Base-by-base conservation (phyloP, 176 grass and related monocot genomes). In the Luzula sylvatica region DNA sequence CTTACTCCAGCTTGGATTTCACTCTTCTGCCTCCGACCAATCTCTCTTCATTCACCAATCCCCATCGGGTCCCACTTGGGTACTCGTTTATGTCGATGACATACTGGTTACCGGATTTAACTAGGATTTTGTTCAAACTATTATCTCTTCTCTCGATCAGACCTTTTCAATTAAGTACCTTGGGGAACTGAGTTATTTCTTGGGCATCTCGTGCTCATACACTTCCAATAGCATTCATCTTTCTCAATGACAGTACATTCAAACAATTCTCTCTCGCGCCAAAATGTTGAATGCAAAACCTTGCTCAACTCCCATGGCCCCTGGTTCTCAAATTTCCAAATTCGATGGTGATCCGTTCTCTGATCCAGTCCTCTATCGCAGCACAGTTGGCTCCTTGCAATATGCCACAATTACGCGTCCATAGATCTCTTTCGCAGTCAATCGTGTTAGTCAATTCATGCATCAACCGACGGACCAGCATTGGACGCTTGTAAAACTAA, bases 61-160 rank as follows among this genome's bases (percentile, higher is more conserved):
- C 3, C 26, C 6, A n/a, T 15, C 4, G 38, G n/a, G 4, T 13
- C 1, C 2, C 1, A 11, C 32, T 8, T 19, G 4, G 6, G 9
- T 60, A 14, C 8, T 60, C 2, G 12, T 60, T 13, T 60, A 60
- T 60, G 51, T 55, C 27, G 51, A 55, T 23, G 51, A 55, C 9
- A 55, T 55, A 13, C 12, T 55, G 12, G 23, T 60, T 1, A 17
- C 12, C 17, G 26, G 55, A 3, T 4, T 1, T 8, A 19, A 28
- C 5, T 1, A 2, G 15, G 3, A 32, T 5, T 27, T 11, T 1
- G 40, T 60, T 41, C 12, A 7, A 20, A 11, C 14, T 3, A 15
- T 28, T 8, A 35, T 60, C n/a, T 4, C 16, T 26, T 8, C 13
- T 12, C 21, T 60, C 11, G 16, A 16, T 16, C 20, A 4, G 3